phyloP scores from a whole-genome alignment of 495 filamentous ascomycete genomes.

The Xylaria castorea region DNA sequence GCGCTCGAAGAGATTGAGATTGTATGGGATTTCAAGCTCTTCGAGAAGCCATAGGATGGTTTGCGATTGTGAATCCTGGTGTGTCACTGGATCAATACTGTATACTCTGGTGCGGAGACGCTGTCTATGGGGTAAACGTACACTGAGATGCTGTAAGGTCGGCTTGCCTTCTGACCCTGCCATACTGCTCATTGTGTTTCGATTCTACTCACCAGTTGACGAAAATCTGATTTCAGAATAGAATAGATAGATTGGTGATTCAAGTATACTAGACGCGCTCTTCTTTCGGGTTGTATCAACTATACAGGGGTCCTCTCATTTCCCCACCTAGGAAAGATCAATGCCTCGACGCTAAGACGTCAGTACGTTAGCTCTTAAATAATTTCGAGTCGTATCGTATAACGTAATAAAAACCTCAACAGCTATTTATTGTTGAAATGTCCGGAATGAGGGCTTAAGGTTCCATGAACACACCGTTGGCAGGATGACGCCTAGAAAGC shows the following conservation, averaged over 20 bases:
- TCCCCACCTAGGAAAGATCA: neutral
- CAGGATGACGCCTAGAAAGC: too few relatives aligned
- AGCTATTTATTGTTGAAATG: too few relatives aligned
- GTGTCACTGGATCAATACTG: neutral
- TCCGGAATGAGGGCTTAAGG: too few relatives aligned
- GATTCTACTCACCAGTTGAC: neutral
- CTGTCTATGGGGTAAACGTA: neutral
- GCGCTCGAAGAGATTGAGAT: slow-evolving; percentile 41
- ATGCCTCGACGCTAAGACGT: neutral
- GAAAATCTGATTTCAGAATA: neutral
- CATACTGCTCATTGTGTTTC: neutral
- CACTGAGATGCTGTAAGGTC: slow-evolving; percentile 34
- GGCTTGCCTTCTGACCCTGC: slow-evolving; percentile 30
- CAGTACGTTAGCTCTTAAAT: neutral
- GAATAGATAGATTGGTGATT: neutral
- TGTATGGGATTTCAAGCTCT: slow-evolving; percentile 47
- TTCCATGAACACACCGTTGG: too few relatives aligned
- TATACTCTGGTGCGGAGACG: neutral
- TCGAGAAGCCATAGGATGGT: slow-evolving; percentile 48
- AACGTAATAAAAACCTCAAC: too few relatives aligned
- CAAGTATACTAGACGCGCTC: neutral
- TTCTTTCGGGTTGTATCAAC: neutral
- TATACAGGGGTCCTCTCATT: neutral
- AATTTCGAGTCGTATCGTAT: too few relatives aligned
- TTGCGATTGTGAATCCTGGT: slow-evolving; percentile 45